phyloP scores from a whole-genome alignment of 177 flowering plant species.

The Tripterygium wilfordii region DNA sequence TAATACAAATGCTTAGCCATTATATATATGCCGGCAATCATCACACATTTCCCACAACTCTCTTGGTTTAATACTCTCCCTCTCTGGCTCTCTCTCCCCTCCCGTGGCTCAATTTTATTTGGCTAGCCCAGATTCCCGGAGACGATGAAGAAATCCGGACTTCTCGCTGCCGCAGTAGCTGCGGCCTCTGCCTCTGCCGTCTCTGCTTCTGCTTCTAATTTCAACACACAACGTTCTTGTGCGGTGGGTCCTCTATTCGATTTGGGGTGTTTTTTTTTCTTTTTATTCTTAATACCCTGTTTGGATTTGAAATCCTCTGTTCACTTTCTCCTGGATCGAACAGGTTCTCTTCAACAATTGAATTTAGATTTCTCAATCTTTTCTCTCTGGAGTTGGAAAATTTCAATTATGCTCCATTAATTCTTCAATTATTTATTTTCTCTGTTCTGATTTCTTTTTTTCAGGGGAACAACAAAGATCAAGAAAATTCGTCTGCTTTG shows the following conservation, averaged over 20 bases:
- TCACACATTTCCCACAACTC: neutral
- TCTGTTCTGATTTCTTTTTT: neutral
- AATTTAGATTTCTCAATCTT: no score
- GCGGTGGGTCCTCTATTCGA: conserved; percentile 15
- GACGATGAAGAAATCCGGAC: conserved; percentile 40
- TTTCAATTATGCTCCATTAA: neutral
- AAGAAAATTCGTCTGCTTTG: conserved; percentile 14
- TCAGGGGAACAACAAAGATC: conserved; percentile 17
- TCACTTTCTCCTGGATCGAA: neutral
- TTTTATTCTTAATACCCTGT: neutral
- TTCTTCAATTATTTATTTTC: neutral
- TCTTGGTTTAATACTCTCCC: neutral
- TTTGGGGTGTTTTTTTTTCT: neutral
- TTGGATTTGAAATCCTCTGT: neutral
- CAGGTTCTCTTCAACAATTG: no score
- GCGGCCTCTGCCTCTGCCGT: conserved; percentile 27
- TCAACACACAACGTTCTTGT: conserved; percentile 16
- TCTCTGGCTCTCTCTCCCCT: conserved; percentile 2
- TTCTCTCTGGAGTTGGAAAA: no score
- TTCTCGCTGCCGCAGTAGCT: conserved; percentile 49
- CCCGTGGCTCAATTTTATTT: neutral
- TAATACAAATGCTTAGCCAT: no score
- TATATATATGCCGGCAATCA: conserved; percentile 15
- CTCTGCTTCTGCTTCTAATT: conserved; percentile 24
- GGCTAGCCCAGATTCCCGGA: neutral